phyloP scores from a whole-genome alignment of 2,329 filamentous ascomycete species.

The Penicillium sumatraense region DNA sequence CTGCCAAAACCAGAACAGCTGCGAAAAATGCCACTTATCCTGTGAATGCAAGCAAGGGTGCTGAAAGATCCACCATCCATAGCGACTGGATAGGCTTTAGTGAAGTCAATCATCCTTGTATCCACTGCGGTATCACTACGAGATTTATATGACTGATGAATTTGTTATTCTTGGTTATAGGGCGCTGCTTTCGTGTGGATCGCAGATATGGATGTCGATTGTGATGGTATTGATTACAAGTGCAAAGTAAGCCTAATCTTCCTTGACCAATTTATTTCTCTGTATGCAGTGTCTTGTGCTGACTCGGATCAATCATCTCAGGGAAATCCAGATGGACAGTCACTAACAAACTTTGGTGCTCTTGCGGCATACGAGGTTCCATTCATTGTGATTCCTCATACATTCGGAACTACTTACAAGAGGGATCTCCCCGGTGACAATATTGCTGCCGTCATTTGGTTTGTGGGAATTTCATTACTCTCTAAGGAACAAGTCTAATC shows the following conservation, averaged over 20 bases:
- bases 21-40: slow-evolving; percentile 31
- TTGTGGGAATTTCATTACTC: neutral
- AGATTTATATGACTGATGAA: neutral
- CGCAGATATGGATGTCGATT: slow-evolving; percentile 41
- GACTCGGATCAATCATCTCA: slow-evolving; percentile 8
- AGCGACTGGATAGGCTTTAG: slow-evolving; percentile 31
- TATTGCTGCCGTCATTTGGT: slow-evolving; percentile 37
- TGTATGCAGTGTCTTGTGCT: neutral
- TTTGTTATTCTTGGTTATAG: slow-evolving; percentile 12
- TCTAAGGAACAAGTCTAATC: neutral
- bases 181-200: slow-evolving; percentile 34
- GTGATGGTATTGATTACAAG: slow-evolving; percentile 33
- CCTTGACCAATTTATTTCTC: neutral
- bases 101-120: slow-evolving; percentile 18
- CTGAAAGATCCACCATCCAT: slow-evolving; percentile 31
- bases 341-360: slow-evolving; percentile 34
- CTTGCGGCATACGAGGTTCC: slow-evolving; percentile 38
- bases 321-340: slow-evolving; percentile 34
- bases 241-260: slow-evolving; percentile 24
- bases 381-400: slow-evolving; percentile 36
- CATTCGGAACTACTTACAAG: slow-evolving; percentile 26
- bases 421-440: slow-evolving; percentile 32
- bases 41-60: slow-evolving; percentile 20
- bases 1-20: slow-evolving; percentile 27
- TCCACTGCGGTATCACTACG: too few relatives aligned